phyloP scores from a whole-genome alignment of 2,329 filamentous ascomycete genomes.

The Lasiodiplodia sp. region DNA sequence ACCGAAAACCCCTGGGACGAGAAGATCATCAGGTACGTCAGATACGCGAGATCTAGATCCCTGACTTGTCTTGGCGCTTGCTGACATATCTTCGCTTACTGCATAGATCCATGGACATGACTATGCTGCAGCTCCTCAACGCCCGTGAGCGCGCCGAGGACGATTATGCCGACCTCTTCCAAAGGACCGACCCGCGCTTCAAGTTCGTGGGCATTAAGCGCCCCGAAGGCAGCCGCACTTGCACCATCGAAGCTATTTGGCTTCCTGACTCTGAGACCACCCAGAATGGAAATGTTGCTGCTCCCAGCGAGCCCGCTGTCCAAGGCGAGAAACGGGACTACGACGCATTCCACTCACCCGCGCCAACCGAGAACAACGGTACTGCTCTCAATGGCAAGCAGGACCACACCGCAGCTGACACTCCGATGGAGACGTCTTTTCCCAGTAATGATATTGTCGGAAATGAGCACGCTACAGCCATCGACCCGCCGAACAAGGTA shows the following conservation, averaged over 20 bases:
- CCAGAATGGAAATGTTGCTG: neutral
- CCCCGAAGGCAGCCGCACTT: slow-evolving; percentile 26
- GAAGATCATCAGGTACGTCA: slow-evolving; percentile 30
- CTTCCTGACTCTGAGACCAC: slow-evolving; percentile 8
- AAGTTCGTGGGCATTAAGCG: slow-evolving; percentile 28
- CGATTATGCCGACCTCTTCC: slow-evolving; percentile 30
- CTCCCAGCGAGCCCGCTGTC: neutral
- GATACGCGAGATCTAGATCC: slow-evolving; percentile 14
- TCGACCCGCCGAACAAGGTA: neutral
- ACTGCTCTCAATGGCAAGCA: neutral
- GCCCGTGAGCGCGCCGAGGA: slow-evolving; percentile 29
- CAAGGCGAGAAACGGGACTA: slow-evolving; percentile 12
- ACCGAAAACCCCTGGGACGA: slow-evolving; percentile 32
- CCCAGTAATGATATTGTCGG: slow-evolving; percentile 1
- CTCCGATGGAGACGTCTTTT: slow-evolving; percentile 22
- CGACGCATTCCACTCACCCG: slow-evolving; percentile 9
- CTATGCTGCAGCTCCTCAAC: slow-evolving; percentile 30
- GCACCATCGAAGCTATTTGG: slow-evolving; percentile 30
- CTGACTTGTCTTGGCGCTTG: neutral
- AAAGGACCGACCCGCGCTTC: slow-evolving; percentile 31
- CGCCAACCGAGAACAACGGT: neutral
- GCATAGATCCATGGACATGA: slow-evolving; percentile 31
- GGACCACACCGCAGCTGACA: slow-evolving; percentile 6
- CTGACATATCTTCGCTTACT: slow-evolving; percentile 6
- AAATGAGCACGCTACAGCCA: slow-evolving; percentile 3